These are phyloP conservation scores for Psilocybe cyanescens DNA, from an alignment of 768 basidiomycete species.

Conservation along the genomic window DNA sequence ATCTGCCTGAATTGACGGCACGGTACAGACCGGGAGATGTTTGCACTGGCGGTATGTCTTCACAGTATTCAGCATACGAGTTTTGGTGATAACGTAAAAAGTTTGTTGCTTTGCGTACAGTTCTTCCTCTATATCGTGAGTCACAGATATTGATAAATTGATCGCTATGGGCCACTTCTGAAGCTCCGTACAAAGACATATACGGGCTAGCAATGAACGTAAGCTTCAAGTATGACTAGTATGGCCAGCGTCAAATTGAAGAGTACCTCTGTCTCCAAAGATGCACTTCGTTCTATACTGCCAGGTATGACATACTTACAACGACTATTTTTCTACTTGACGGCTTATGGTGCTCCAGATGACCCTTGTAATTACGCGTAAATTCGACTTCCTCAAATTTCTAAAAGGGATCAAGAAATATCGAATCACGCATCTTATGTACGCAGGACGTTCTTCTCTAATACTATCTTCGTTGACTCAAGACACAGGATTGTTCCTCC, in stretches of 20 bases:
- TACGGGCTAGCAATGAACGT: constrained; percentile 3
- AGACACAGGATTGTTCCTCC: background rate
- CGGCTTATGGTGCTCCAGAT: background rate
- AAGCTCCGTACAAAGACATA: background rate
- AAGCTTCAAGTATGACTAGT: background rate
- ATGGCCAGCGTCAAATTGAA: background rate
- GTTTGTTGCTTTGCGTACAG: background rate
- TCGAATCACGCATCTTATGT: background rate
- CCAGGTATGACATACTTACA: background rate
- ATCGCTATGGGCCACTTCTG: too few relatives aligned
- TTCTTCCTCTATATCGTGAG: constrained; percentile 1
- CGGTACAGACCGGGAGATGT: constrained; percentile 1
- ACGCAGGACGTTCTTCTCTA: background rate
- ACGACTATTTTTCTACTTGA: background rate
- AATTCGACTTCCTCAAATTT: background rate
- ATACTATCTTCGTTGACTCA: background rate
- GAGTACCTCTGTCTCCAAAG: background rate
- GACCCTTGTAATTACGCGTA: background rate
- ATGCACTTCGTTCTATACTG: constrained; percentile 3
- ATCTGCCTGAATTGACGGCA: background rate
- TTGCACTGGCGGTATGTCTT: constrained; percentile 1
- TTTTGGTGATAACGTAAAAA: background rate
- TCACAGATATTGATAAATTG: background rate
- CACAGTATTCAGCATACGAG: background rate
- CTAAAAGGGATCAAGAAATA: background rate